These are phyloP conservation scores for Mortierella sp. DNA, from an alignment of 371 early-diverging fungal genomes.

Conservation along the genomic window DNA sequence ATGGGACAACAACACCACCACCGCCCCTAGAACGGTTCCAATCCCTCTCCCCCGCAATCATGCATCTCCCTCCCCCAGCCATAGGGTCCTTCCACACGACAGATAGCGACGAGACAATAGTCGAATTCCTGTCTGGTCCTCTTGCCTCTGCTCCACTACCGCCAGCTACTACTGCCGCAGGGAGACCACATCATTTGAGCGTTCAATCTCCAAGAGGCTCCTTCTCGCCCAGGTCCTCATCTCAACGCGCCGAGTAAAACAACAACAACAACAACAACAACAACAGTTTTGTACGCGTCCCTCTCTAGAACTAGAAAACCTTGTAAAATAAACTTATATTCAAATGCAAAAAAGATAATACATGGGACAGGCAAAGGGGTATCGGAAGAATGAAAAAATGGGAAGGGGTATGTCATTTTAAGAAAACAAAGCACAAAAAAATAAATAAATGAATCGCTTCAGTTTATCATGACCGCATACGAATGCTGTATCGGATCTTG, in stretches of 20 bases:
- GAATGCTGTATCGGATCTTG: conserved; percentile 60
- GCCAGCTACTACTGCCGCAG: not conserved
- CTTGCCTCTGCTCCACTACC: not conserved
- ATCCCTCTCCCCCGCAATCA: not conserved
- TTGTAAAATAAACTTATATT: not conserved
- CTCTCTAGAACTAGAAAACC: not conserved
- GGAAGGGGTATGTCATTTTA: not conserved
- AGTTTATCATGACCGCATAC: conserved; percentile 36
- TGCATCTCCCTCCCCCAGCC: not conserved
- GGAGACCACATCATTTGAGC: too few relatives aligned
- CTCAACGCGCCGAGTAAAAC: too few relatives aligned
- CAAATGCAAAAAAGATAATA: not conserved
- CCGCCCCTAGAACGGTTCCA: not conserved
- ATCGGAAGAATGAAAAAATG: not conserved
- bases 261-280: not conserved
- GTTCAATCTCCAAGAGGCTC: not conserved
- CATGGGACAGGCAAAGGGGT: not conserved
- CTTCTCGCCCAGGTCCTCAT: not conserved
- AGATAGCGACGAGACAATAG: not conserved
- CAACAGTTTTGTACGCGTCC: not conserved
- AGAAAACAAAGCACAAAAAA: not conserved
- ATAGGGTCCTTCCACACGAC: not conserved
- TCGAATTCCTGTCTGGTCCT: not conserved
- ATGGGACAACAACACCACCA: not conserved
- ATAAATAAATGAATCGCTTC: not conserved